Evolutionary conservation across 2,329 filamentous ascomycete species (phyloP).

Genomic region (Epichloe coenophiala): DNA sequence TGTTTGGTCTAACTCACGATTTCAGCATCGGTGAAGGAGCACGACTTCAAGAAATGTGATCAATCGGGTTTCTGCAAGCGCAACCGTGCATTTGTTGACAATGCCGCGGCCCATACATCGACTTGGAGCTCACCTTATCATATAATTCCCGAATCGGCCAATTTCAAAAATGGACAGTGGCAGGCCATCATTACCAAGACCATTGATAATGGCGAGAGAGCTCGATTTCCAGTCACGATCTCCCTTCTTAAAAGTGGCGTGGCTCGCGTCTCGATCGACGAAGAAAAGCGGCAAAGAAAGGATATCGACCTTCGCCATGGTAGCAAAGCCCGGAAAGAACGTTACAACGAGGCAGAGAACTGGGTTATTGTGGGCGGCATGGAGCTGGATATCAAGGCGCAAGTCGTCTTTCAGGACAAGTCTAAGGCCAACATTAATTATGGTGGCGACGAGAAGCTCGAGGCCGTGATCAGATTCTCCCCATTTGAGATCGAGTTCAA

Average conservation of each 20-base stretch:
- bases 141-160: slow-evolving; percentile 56
- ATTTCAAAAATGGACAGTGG: slow-evolving; percentile 68
- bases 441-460: slow-evolving; percentile 60
- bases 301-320: slow-evolving; percentile 78
- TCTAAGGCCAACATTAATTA: slow-evolving; percentile 64
- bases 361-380: slow-evolving; percentile 79
- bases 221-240: slow-evolving; percentile 69
- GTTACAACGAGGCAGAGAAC: slow-evolving; percentile 82
- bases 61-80: slow-evolving; percentile 97
- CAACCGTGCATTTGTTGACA: slow-evolving; percentile 80
- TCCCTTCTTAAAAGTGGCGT: slow-evolving; percentile 84
- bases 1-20: neutral
- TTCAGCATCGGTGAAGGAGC: slow-evolving; percentile 74
- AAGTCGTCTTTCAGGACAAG: slow-evolving; percentile 51
- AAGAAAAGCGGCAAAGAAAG: slow-evolving; percentile 78
- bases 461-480: slow-evolving; percentile 69
- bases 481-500: slow-evolving; percentile 82
- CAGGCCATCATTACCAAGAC: slow-evolving; percentile 73
- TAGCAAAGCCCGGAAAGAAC: slow-evolving; percentile 75
- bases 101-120: slow-evolving; percentile 48
- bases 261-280: slow-evolving; percentile 77
- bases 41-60: slow-evolving; percentile 93
- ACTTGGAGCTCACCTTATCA: slow-evolving; percentile 72
- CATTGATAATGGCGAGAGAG: slow-evolving; percentile 49
- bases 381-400: slow-evolving; percentile 56